A percentile compares a stretch with the other conserved stretches of the same genome.
phyloP scores from a whole-genome alignment of 805 yeast species.

The Cyberlindnera bimundalis region DNA sequence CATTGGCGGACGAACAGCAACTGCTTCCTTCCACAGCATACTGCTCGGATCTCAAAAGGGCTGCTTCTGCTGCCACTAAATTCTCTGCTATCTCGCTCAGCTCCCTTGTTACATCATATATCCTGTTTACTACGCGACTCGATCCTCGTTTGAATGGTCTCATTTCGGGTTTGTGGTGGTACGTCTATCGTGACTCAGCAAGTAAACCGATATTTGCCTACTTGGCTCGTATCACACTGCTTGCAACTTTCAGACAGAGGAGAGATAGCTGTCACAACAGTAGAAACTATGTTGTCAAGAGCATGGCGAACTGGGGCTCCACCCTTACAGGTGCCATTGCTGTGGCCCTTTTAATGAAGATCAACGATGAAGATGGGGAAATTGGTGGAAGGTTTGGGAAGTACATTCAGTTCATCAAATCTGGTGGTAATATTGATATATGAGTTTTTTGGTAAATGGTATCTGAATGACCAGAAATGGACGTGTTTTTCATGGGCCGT shows the following conservation, averaged over 20 bases:
- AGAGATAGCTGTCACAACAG: constrained; percentile 6
- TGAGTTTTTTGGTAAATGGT: too few species aligned
- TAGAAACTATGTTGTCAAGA: not conserved
- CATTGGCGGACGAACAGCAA: not conserved
- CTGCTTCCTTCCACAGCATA: not conserved
- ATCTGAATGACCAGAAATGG: too few species aligned
- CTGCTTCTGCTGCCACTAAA: not conserved
- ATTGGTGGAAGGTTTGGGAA: constrained; percentile 10
- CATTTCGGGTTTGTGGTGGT: constrained; percentile 18
- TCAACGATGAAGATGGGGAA: constrained; percentile 5
- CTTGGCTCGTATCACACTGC: constrained; percentile 10
- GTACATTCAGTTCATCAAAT: constrained; percentile 5
- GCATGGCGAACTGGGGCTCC: constrained; percentile 2
- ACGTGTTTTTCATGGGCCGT: too few species aligned
- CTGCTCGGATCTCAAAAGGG: not conserved
- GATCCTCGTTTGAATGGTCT: constrained; percentile 14
- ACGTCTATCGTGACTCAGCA: constrained; percentile 6
- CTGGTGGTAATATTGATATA: constrained; percentile 9
- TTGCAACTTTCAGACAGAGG: constrained; percentile 10
- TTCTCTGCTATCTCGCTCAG: not conserved
- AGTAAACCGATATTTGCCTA: constrained; percentile 3
- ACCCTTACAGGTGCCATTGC: constrained; percentile 10
- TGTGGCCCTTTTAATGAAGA: constrained; percentile 4
- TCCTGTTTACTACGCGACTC: constrained; percentile 10
- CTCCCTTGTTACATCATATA: constrained; percentile 8